Percentiles rank a stretch among this genome's conserved stretches.
Evolutionary conservation across 2,329 filamentous ascomycete genomes (phyloP).

Genomic region (Pestalotiopsis sp.): DNA sequence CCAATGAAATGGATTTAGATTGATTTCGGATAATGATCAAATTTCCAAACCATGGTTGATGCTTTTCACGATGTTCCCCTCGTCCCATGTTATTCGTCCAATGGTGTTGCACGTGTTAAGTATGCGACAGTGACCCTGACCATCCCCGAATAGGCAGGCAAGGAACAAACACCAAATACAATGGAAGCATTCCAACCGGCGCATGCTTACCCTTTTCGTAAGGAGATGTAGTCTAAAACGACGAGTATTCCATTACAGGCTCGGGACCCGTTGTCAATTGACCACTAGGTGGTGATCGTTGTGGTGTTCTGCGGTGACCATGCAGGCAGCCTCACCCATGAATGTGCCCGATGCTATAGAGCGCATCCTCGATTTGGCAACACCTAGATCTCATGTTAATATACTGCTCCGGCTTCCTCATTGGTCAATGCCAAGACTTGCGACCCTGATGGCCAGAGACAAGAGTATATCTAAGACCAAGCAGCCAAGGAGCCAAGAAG

Average conservation of each 20-base stretch:
- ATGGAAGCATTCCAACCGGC: slow-evolving; percentile 2
- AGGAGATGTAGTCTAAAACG: slow-evolving; percentile 6
- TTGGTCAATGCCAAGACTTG: slow-evolving; percentile 5
- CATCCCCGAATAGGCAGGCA: slow-evolving; percentile 1
- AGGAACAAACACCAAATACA: neutral
- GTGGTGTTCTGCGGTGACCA: neutral
- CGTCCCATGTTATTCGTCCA: slow-evolving; percentile 2
- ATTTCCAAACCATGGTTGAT: neutral
- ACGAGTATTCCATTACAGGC: neutral
- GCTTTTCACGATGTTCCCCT: neutral
- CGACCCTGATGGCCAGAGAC: neutral
- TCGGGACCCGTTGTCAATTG: neutral
- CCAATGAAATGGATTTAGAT: neutral
- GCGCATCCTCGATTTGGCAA: neutral
- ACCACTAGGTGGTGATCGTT: neutral
- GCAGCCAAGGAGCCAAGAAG: slow-evolving; percentile 10
- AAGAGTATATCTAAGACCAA: slow-evolving; percentile 10
- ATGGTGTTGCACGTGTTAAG: slow-evolving; percentile 1
- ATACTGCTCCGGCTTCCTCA: slow-evolving; percentile 8
- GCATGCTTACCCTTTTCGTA: slow-evolving; percentile 2
- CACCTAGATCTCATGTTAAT: neutral
- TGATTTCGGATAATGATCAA: neutral
- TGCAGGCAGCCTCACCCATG: neutral
- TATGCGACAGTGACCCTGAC: neutral
- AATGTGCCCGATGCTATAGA: neutral